Percentiles rank a stretch among this genome's conserved stretches.
Conservation (phyloP, 805 yeast genomes). For the Nakazawaea wickerhamii region DNA sequence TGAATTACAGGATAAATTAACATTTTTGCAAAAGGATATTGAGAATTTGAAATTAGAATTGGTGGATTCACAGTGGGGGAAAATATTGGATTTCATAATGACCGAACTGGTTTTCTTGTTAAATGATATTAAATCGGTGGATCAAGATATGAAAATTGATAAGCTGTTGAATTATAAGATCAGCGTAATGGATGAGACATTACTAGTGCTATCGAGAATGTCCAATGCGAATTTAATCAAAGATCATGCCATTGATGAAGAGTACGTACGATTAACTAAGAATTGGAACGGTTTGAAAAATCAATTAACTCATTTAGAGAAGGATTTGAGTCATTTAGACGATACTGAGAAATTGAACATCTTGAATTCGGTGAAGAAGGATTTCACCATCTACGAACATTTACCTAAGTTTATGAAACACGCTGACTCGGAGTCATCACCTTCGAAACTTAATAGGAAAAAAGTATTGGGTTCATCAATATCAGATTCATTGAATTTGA, state of each 20-base stretch:
- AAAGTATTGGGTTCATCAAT: slow-evolving; percentile 12
- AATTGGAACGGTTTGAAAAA: slow-evolving; percentile 4
- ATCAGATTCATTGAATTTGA: slow-evolving; percentile 17
- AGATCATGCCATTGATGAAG: slow-evolving; percentile 5
- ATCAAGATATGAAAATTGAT: no score
- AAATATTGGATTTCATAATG: slow-evolving; percentile 43
- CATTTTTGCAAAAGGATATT: slow-evolving; percentile 35
- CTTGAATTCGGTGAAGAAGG: slow-evolving; percentile 6
- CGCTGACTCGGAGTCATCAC: slow-evolving; percentile 4
- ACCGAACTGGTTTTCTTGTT: slow-evolving; percentile 31
- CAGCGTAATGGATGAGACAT: slow-evolving; percentile 12
- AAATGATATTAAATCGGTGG: slow-evolving; percentile 16
- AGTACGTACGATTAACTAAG: slow-evolving; percentile 8
- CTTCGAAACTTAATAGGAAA: slow-evolving; percentile 9
- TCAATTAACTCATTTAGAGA: background rate
- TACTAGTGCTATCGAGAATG: slow-evolving; percentile 20
- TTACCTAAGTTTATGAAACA: slow-evolving; percentile 7
- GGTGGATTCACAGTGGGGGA: slow-evolving; percentile 52
- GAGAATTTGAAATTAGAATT: slow-evolving; percentile 36
- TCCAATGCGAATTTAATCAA: slow-evolving; percentile 17
- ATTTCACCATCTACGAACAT: background rate
- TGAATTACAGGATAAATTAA: slow-evolving; percentile 33
- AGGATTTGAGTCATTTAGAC: background rate
- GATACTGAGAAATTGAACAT: slow-evolving; percentile 1
- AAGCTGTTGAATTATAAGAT: slow-evolving; percentile 6